Evolutionary conservation across 2,329 filamentous ascomycete species (phyloP).

Genomic region (Mollisia scopiformis): DNA sequence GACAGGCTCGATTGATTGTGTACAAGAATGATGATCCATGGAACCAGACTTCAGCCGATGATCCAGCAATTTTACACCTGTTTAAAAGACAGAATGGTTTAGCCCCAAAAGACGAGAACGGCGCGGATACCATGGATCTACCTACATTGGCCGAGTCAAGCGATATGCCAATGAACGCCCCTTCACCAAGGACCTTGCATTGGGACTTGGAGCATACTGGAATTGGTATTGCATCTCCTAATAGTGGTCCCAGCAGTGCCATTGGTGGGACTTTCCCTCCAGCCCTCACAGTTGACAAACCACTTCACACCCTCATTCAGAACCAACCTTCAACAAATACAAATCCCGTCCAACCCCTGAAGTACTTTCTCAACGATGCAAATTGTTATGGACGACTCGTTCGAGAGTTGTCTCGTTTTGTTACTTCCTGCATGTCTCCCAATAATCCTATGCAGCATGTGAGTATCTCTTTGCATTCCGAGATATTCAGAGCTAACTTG

Average conservation of each 20-base stretch:
- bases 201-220: conserved; percentile 31
- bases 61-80: conserved; percentile 52
- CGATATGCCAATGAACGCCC: neutral
- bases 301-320: conserved; percentile 21
- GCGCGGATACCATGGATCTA: conserved; percentile 10
- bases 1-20: conserved; percentile 61
- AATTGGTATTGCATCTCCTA: conserved; percentile 13
- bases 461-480: conserved; percentile 6
- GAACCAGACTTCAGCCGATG: conserved; percentile 66
- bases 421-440: conserved; percentile 55
- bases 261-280: conserved; percentile 1
- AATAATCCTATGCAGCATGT: conserved; percentile 62
- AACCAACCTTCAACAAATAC: conserved; percentile 35
- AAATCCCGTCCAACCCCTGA: conserved; percentile 31
- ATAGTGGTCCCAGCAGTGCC: neutral
- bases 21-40: conserved; percentile 65
- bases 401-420: conserved; percentile 56
- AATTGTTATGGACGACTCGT: conserved; percentile 62
- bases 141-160: conserved; percentile 22
- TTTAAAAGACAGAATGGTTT: conserved; percentile 46
- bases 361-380: conserved; percentile 58
- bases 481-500: neutral
- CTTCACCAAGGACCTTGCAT: conserved; percentile 29
- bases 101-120: conserved; percentile 24
- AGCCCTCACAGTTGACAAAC: conserved; percentile 10